Evolutionary conservation across 176 grass and related monocot species (phyloP), one percentile per base, ranked within the genome.

Genomic region (Musa schizocarpa): DNA sequence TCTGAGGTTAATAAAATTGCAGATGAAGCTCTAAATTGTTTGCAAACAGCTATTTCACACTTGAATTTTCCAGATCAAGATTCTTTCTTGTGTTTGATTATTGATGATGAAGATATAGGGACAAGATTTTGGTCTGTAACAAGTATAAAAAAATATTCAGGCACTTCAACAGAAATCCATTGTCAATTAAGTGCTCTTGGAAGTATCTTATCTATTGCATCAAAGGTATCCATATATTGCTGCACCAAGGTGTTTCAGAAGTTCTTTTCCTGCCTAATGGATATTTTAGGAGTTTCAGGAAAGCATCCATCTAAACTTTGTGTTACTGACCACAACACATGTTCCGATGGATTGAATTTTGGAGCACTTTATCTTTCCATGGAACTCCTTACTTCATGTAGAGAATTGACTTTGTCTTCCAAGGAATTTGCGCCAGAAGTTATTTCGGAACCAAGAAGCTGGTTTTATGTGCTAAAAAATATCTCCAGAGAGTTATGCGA

Each of bases 301-400:
- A 26, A 63, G 56, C 52, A 58, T 78, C 34, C 65, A 69, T 78
- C 84, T 75, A 73, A 51, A 48, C 54, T 58, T 78, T 74, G 76
- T 53, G 65, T 66, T 66, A 81, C 17, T 50, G 73, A 71, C 53
- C 85, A 83, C 73, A 58, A 68, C 76, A 81, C 72, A 51, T 73
- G 77, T 75, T 68, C 69, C 51, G 54, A 53, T 71, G 16, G 78
- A 70, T 72, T 87, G 73, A 93, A 93, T 76, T 81, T 78, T 71
- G 88, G 86, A 74, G 90, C 84, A 63, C 87, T 98, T 73, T 98
- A 91, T 85, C 81, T 98, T 74, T 89, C 82, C 64, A 77, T 81
- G 87, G 82, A 93, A 87, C 88, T 98, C 76, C 79, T 98, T 86
- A 81, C 80, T 24, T 90, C 94, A 5, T 98, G 82, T 83, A 92